Conservation (phyloP, 1,284 basidiomycete genomes). For the Rhodotorula sp. region DNA sequence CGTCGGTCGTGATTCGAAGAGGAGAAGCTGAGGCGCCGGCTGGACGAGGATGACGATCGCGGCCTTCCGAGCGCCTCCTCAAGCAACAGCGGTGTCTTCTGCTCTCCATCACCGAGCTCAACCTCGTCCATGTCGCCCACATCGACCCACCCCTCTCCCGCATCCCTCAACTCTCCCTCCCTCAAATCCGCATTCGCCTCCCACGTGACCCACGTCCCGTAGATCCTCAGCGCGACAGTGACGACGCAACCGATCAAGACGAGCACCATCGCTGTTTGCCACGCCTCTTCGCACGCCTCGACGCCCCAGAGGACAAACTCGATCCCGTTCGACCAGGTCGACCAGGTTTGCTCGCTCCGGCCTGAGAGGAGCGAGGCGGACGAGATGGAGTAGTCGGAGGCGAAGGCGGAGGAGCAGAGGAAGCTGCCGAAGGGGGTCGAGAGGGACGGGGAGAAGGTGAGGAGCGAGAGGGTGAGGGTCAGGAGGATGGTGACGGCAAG, state of each 20-base stretch:
- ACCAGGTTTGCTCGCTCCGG: neutral
- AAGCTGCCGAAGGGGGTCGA: slow-evolving; percentile 21
- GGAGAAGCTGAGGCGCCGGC: neutral
- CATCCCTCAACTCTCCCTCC: slow-evolving; percentile 6
- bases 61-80: slow-evolving; percentile 3
- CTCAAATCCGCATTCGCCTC: slow-evolving; percentile 17
- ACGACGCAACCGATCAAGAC: slow-evolving; percentile 24
- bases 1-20: neutral
- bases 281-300: slow-evolving; percentile 35
- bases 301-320: slow-evolving; percentile 22
- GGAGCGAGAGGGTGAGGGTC: slow-evolving; percentile 22
- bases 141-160: slow-evolving; percentile 4
- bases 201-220: slow-evolving; percentile 23
- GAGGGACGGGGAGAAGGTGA: slow-evolving; percentile 27
- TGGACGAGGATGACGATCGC: neutral
- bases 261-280: slow-evolving; percentile 19
- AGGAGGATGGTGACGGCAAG: slow-evolving; percentile 21
- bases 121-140: neutral
- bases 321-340: slow-evolving; percentile 1
- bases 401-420: slow-evolving; percentile 27
- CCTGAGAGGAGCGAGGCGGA: slow-evolving; percentile 1
- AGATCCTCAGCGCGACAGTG: slow-evolving; percentile 14
- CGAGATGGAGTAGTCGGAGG: slow-evolving; percentile 8
- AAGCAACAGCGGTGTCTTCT: neutral
- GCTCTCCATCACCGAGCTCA: neutral